These are phyloP conservation scores for Komagataella ulmi DNA, from an alignment of 805 yeast species.

Conservation along the genomic window DNA sequence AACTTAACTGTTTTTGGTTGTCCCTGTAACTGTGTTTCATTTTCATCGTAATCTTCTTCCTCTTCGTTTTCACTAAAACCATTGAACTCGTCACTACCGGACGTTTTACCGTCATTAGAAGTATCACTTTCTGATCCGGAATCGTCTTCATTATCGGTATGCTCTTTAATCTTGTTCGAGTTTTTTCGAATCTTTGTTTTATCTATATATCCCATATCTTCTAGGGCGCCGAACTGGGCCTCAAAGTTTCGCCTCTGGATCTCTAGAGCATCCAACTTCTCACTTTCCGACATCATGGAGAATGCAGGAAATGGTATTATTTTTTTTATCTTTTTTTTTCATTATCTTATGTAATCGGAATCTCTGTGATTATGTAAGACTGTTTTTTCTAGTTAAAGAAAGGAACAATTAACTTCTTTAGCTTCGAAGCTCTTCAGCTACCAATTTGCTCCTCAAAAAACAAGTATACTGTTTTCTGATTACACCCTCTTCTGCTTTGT, in stretches of 20 bases:
- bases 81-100: not conserved
- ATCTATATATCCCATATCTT: slow-evolving; percentile 19
- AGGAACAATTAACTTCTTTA: too few relatives aligned
- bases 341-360: not conserved
- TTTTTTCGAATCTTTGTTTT: slow-evolving; percentile 2
- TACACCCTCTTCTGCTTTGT: not conserved
- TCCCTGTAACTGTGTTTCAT: slow-evolving; percentile 5
- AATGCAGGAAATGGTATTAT: not conserved
- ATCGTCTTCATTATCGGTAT: not conserved
- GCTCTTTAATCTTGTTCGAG: not conserved
- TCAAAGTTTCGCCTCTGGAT: slow-evolving; percentile 30
- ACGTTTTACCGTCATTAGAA: not conserved
- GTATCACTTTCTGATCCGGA: not conserved
- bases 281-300: not conserved
- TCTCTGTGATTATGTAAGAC: not conserved
- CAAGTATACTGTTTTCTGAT: not conserved
- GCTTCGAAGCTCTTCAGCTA: not conserved
- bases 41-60: slow-evolving; percentile 7
- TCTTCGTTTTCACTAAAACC: not conserved
- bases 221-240: slow-evolving; percentile 29
- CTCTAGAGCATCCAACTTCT: slow-evolving; percentile 15
- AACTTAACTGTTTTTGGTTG: slow-evolving; percentile 24
- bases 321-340: not conserved
- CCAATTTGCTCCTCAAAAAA: not conserved
- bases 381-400: too few relatives aligned